Evolutionary conservation across 2,329 filamentous ascomycete species (phyloP).

Genomic region (Botrytis squamosa): DNA sequence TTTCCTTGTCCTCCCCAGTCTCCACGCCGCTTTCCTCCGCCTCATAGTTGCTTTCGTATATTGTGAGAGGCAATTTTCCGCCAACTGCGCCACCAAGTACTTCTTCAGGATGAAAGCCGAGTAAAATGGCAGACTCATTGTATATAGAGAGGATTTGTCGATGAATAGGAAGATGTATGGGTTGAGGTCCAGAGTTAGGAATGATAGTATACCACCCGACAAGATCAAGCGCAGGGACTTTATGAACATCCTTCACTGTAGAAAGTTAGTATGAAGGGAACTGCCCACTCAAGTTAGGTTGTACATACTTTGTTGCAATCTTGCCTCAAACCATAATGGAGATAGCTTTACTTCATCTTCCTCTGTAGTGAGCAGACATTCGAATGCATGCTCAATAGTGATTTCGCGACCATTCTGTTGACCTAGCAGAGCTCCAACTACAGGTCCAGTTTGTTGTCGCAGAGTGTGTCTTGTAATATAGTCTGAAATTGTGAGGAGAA

Average conservation of each 20-base stretch:
- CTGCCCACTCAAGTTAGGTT: not conserved
- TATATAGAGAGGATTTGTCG: conserved; percentile 69
- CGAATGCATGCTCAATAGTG: conserved; percentile 90
- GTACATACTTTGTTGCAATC: conserved; percentile 78
- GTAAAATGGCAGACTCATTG: conserved; percentile 81
- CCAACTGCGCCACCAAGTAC: conserved; percentile 57
- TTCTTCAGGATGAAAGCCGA: conserved; percentile 77
- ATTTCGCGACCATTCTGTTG: conserved; percentile 88
- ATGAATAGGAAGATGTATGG: conserved; percentile 70
- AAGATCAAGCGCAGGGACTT: conserved; percentile 75
- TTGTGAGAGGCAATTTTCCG: conserved; percentile 81
- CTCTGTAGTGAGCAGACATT: conserved; percentile 58
- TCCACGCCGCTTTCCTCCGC: conserved; percentile 55
- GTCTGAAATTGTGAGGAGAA: conserved; percentile 94
- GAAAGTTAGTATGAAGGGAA: not conserved
- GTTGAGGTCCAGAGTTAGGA: conserved; percentile 67
- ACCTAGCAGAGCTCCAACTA: conserved; percentile 85
- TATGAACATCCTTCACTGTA: conserved; percentile 84
- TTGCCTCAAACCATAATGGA: conserved; percentile 68
- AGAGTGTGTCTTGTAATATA: conserved; percentile 90
- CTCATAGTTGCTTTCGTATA: conserved; percentile 85
- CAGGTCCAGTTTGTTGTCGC: conserved; percentile 69
- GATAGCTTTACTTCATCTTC: conserved; percentile 64
- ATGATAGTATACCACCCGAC: conserved; percentile 91
- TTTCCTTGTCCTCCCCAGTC: conserved; percentile 65